These are phyloP conservation scores for Tubosaeta brunneosetosa DNA, from an alignment of 768 basidiomycete species.

Conservation along the genomic window DNA sequence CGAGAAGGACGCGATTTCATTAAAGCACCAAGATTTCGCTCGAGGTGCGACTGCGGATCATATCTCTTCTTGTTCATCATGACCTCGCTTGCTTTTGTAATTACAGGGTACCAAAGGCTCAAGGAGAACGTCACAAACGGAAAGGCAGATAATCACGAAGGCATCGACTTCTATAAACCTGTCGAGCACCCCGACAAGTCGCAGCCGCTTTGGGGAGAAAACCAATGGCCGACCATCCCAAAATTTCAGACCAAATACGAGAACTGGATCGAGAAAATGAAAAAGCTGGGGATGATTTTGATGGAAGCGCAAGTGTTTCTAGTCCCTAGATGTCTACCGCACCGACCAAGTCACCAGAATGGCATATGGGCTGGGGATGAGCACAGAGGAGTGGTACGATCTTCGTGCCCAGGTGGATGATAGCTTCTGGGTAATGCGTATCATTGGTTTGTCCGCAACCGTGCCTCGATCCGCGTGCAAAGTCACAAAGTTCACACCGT, in stretches of 20 bases:
- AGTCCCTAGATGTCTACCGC: not conserved
- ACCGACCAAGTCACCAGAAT: slow-evolving; percentile 46
- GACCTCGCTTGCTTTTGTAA: not conserved
- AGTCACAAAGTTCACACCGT: not conserved
- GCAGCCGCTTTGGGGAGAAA: slow-evolving; percentile 75
- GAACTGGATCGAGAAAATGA: slow-evolving; percentile 83
- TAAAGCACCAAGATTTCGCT: slow-evolving; percentile 66
- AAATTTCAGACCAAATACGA: slow-evolving; percentile 63
- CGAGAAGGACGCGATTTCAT: slow-evolving; percentile 73
- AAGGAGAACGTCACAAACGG: slow-evolving; percentile 86
- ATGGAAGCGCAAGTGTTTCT: slow-evolving; percentile 71
- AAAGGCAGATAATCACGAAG: slow-evolving; percentile 82
- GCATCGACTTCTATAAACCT: slow-evolving; percentile 75
- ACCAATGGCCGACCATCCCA: slow-evolving; percentile 72
- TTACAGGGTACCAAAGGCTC: slow-evolving; percentile 70
- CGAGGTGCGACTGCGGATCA: slow-evolving; percentile 52
- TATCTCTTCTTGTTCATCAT: not conserved
- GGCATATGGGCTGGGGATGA: slow-evolving; percentile 76
- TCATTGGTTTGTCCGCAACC: slow-evolving; percentile 52
- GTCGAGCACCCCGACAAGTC: slow-evolving; percentile 65
- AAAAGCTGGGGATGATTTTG: slow-evolving; percentile 67
- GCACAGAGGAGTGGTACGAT: slow-evolving; percentile 59
- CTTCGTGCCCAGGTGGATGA: slow-evolving; percentile 71
- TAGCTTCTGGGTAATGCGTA: slow-evolving; percentile 86
- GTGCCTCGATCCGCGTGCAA: not conserved